A percentile compares a stretch with the other conserved stretches of the same genome.
phyloP scores from a whole-genome alignment of 768 basidiomycete species.

The Mrakia frigida region DNA sequence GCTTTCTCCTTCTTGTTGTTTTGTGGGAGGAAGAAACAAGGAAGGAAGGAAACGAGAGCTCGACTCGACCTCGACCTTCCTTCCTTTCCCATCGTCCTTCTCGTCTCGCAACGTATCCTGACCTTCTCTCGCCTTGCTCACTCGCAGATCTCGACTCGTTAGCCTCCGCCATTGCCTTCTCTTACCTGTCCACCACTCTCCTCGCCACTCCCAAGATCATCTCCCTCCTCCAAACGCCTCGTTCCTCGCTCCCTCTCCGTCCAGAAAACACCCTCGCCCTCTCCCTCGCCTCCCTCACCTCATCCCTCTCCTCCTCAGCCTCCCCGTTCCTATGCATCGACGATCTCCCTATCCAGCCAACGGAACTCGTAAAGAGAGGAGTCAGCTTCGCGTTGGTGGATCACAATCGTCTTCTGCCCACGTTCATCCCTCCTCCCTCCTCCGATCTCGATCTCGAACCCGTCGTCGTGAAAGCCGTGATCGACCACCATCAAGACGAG shows the following conservation, averaged over 20 bases:
- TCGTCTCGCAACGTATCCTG: too few relatives aligned
- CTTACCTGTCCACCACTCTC: slow-evolving; percentile 65
- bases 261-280: slow-evolving; percentile 82
- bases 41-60: background rate
- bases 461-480: slow-evolving; percentile 60
- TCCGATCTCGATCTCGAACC: slow-evolving; percentile 42
- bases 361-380: slow-evolving; percentile 51
- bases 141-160: slow-evolving; percentile 78
- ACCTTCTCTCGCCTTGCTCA: background rate
- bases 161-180: slow-evolving; percentile 77
- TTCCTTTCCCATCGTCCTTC: too few relatives aligned
- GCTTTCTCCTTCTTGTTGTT: slow-evolving; percentile 35
- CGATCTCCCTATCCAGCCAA: slow-evolving; percentile 52
- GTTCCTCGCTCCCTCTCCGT: slow-evolving; percentile 67
- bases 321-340: slow-evolving; percentile 53
- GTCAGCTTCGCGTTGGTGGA: slow-evolving; percentile 76
- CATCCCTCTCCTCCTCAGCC: background rate
- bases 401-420: slow-evolving; percentile 65
- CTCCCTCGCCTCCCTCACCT: slow-evolving; percentile 47
- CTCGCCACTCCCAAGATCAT: slow-evolving; percentile 54
- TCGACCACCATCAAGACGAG: slow-evolving; percentile 94
- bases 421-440: slow-evolving; percentile 37
- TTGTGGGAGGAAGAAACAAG: background rate
- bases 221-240: slow-evolving; percentile 65
- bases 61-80: background rate